These are phyloP conservation scores for Curvularia verruculosa DNA, from an alignment of 2,329 filamentous ascomycete species.

Conservation along the genomic window DNA sequence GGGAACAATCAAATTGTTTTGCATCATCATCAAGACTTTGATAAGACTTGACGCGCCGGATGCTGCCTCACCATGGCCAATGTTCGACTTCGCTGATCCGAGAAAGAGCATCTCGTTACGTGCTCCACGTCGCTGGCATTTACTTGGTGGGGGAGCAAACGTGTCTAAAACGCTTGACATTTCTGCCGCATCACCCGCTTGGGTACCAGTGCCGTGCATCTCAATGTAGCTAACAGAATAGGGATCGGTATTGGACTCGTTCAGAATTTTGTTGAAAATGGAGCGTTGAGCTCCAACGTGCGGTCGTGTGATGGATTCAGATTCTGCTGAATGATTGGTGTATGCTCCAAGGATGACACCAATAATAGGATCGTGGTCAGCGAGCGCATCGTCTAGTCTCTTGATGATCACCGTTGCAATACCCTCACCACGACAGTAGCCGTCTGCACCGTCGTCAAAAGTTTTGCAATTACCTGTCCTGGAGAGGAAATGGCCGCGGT, in stretches of 20 bases:
- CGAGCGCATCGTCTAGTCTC: constrained; percentile 41
- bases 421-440: constrained; percentile 47
- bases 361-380: constrained; percentile 45
- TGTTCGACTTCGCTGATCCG: constrained; percentile 35
- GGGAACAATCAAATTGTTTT: constrained; percentile 55
- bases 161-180: constrained; percentile 22
- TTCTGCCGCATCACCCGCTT: constrained; percentile 32
- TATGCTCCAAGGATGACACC: constrained; percentile 39
- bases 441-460: constrained; percentile 43
- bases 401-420: constrained; percentile 43
- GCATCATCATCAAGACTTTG: constrained; percentile 47
- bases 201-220: constrained; percentile 38
- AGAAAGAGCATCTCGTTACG: constrained; percentile 10
- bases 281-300: constrained; percentile 25
- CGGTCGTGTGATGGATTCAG: constrained; percentile 36
- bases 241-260: constrained; percentile 46
- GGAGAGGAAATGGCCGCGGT: constrained; percentile 33
- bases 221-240: constrained; percentile 29
- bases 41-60: constrained; percentile 39
- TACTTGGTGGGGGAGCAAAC: constrained; percentile 7
- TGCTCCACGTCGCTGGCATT: neutral
- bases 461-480: constrained; percentile 38
- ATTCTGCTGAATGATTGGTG: constrained; percentile 52
- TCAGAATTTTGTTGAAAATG: constrained; percentile 24
- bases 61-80: constrained; percentile 13